Evolutionary conservation across 75 land plant species (phyloP), one percentile per base, ranked within the genome.

Genomic region (Selaginella moellendorffii): DNA sequence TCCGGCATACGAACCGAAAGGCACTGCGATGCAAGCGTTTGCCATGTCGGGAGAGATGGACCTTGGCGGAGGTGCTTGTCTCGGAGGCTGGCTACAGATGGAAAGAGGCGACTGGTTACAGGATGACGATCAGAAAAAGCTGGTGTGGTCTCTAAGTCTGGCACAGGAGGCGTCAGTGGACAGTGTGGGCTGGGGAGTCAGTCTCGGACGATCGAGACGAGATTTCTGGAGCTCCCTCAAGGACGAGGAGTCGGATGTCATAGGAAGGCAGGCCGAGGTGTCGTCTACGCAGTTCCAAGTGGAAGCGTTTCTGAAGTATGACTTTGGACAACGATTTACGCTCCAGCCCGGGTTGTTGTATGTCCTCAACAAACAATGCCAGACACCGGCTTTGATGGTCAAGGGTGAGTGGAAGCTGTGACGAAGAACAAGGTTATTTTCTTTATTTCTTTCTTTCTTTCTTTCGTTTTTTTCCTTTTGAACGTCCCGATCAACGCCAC

Each of bases 21-120:
- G 46, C 46, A 36, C 46, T 36, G 5, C 46, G 10, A 36, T 36
- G 46, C 46, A 36, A 59, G 78, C 82, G 0, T 58, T 90, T 63
- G 81, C 91, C 25, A 12, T 90, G 51, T 66, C 81, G 65, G 69
- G 80, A n/a, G 87, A 86, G 27, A 68, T 81, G 63, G 78, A 78
- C 63, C 59, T 83, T 19, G 84, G 78, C 62, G 81, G 74, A 36
- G 52, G 52, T 69, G 24, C 68, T 30, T 69, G 72, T 54, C 28
- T 87, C 26, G 77, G 77, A 31, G 88, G 85, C 27, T 91, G 97
- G 97, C 56, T 81, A 20, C n/a, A n/a, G n/a, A n/a, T n/a, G n/a
- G 73, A 78, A 20, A 58, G 58, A 26, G 67, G 61, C 18, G 65
- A 46, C 66, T 78, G 81, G 76, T 30, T 77, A 71, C 68, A 76